Base-by-base conservation (phyloP, 306 rosid species). In the Aeschynomene evenia region DNA sequence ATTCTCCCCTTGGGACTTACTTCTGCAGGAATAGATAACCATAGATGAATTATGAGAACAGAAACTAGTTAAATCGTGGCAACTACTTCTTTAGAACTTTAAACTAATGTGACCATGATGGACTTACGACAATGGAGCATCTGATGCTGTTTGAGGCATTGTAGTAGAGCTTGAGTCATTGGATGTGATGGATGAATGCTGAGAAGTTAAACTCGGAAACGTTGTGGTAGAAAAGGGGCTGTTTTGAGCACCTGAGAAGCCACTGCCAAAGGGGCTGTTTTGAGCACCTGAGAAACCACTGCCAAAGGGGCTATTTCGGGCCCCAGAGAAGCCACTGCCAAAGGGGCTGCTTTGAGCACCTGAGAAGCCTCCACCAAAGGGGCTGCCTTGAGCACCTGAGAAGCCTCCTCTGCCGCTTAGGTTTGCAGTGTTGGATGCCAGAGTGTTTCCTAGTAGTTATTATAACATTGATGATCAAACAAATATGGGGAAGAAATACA, bases 71-170 rank as follows among this genome's bases (percentile, higher is more conserved):
- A 63, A 62, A 72, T 71, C 31, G 55, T 15, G 22, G 51, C 70
- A 20, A 45, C 46, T 76, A 45, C 52, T 46, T 63, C 6, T 21
- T n/a, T 16, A 39, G 43, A 74, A 67, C 23, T 11, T 57, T 21
- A 74, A 40, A 77, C 9, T 21, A 39, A 8, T 28, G 61, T 20
- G 55, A 50, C 42, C 11, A 72, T 7, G 70, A 72, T 7, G 70
- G 36, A 83, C 96, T 91, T 84, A 91, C 97, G 18, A 33, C 42
- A 53, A 71, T 36, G 74, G 82, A 46, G 79, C 73, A 64, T 79
- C 79, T 49, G 85, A 31, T 54, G 48, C 63, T 37, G 70, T 77
- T 48, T 68, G 85, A 75, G 78, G 73, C 79, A 28, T 51, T 21
- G 71, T 43, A 63, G 52, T 48, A 13, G 75, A 62, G 77, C 55